Conservation (phyloP, 2,329 filamentous ascomycete genomes). For the Paracamarosporium sp. region DNA sequence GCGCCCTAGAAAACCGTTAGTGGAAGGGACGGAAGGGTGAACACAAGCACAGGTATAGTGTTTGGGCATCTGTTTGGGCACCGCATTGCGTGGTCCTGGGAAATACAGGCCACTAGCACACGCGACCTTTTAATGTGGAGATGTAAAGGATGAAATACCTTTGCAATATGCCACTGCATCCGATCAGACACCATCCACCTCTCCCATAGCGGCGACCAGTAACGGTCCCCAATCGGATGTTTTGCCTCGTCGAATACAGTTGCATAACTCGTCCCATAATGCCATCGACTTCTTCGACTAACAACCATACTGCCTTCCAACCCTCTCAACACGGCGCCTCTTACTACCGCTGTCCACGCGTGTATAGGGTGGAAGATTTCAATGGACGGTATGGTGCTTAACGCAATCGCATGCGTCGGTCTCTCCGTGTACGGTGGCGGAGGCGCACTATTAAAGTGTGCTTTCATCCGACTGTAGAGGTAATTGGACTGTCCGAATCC, state of each 20-base stretch:
- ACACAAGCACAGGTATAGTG: too few species aligned
- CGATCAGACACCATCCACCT: conserved; percentile 83
- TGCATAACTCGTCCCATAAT: conserved; percentile 82
- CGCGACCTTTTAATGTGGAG: not conserved
- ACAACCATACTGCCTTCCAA: conserved; percentile 82
- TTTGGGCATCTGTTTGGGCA: too few species aligned
- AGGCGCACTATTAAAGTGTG: conserved; percentile 65
- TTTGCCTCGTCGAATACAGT: conserved; percentile 80
- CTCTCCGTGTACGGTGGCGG: conserved; percentile 69
- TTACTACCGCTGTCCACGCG: conserved; percentile 81
- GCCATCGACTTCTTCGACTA: conserved; percentile 74
- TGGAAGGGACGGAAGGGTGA: too few species aligned
- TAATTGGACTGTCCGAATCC: conserved; percentile 83
- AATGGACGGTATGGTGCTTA: conserved; percentile 64
- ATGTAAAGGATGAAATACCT: conserved; percentile 57
- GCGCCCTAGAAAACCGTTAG: conserved; percentile 63
- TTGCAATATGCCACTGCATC: conserved; percentile 87
- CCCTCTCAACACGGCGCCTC: conserved; percentile 77
- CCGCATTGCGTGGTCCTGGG: too few species aligned
- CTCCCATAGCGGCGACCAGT: conserved; percentile 82
- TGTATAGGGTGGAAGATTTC: conserved; percentile 85
- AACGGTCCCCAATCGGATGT: conserved; percentile 75
- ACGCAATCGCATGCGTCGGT: conserved; percentile 68
- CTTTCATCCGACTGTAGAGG: conserved; percentile 71
- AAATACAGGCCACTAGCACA: too few species aligned